Percentiles rank a stretch among this genome's conserved stretches.
Evolutionary conservation across 805 yeast genomes (phyloP).

Genomic region (Saturnispora mendoncae): DNA sequence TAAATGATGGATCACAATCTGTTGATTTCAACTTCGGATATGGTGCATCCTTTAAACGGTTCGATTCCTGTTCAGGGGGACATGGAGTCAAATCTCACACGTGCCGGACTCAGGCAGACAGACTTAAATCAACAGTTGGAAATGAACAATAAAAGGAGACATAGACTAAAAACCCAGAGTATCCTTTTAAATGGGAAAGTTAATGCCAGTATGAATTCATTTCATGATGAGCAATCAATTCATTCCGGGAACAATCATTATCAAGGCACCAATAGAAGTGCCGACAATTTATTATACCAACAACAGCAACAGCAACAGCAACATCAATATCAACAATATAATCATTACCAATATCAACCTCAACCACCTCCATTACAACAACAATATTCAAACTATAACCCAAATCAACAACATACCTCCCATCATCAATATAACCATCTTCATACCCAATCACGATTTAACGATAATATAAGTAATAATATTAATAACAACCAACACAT

Average conservation of each 20-base stretch:
- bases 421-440: conserved; percentile 5
- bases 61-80: conserved; percentile 4
- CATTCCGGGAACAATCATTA: conserved; percentile 8
- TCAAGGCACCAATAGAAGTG: too few species aligned
- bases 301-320: conserved; percentile 4
- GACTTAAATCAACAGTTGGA: conserved; percentile 22
- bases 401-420: conserved; percentile 3
- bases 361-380: conserved; percentile 8
- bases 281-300: neutral
- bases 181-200: conserved; percentile 9
- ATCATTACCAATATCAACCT: conserved; percentile 2
- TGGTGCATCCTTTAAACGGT: conserved; percentile 1
- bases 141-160: conserved; percentile 21
- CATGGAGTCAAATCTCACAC: neutral
- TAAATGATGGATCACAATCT: too few species aligned
- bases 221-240: conserved; percentile 11
- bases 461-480: conserved; percentile 7
- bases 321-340: conserved; percentile 8
- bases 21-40: conserved; percentile 6
- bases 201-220: conserved; percentile 9
- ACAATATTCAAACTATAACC: neutral
- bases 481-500: too few species aligned
- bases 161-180: conserved; percentile 21
- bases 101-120: conserved; percentile 25
- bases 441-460: conserved; percentile 6